Conservation (phyloP, 306 rosid species). For the Vigna trinervia region DNA sequence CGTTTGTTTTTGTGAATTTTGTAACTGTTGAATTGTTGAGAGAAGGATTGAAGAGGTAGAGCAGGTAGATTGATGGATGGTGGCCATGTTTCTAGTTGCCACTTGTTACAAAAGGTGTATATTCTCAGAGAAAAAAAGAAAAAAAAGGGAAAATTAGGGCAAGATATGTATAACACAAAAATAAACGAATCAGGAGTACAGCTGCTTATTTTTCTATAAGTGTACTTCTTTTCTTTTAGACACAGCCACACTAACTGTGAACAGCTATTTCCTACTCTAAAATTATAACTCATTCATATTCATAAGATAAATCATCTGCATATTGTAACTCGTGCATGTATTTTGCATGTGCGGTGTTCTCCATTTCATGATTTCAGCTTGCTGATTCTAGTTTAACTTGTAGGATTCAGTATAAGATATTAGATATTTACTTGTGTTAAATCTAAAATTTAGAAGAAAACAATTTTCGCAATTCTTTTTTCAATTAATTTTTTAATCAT, state of each 20-base stretch:
- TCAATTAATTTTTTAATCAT: too few species aligned
- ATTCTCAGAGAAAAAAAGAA: constrained; percentile 43
- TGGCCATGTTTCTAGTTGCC: constrained; percentile 58
- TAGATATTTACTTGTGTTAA: too few species aligned
- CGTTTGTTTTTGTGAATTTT: constrained; percentile 12
- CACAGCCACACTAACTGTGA: not conserved
- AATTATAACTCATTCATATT: not conserved
- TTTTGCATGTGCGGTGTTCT: not conserved
- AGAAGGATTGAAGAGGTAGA: not conserved
- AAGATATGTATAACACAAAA: constrained; percentile 19
- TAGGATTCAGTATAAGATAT: not conserved
- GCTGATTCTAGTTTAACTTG: not conserved
- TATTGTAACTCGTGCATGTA: not conserved
- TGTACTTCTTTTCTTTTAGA: not conserved
- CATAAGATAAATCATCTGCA: too few species aligned
- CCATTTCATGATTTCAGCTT: not conserved
- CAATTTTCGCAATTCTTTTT: too few species aligned
- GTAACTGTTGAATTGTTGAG: constrained; percentile 18
- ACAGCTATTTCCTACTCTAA: not conserved
- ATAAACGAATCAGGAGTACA: not conserved
- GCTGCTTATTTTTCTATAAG: constrained; percentile 32
- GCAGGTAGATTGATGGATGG: not conserved
- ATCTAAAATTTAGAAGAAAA: too few species aligned
- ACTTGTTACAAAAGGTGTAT: constrained; percentile 47
- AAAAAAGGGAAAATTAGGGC: constrained; percentile 5